These are phyloP conservation scores for Hippophae gyantsensis DNA, from an alignment of 306 rosid species.

Conservation along the genomic window DNA sequence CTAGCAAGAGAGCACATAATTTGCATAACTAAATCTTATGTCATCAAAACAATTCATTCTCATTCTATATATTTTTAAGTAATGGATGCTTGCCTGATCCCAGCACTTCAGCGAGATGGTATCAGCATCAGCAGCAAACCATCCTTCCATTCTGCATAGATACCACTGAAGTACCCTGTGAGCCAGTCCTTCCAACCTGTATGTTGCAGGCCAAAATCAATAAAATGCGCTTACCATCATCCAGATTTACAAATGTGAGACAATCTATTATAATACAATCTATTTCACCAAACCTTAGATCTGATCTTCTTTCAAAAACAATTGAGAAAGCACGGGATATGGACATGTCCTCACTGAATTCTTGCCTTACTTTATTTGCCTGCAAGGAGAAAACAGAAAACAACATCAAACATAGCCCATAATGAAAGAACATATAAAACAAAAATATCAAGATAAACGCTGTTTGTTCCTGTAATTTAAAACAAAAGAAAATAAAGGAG, in stretches of 20 bases:
- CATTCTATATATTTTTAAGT: background rate
- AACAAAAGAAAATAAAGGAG: too few relatives aligned
- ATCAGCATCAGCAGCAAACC: slow-evolving; percentile 98
- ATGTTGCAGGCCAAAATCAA: slow-evolving; percentile 11
- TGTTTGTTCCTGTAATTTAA: background rate
- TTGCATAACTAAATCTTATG: background rate
- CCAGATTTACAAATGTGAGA: background rate
- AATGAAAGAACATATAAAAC: slow-evolving; percentile 6
- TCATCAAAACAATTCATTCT: background rate
- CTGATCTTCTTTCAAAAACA: slow-evolving; percentile 81
- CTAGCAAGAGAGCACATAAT: background rate
- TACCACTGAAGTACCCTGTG: slow-evolving; percentile 97
- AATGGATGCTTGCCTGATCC: slow-evolving; percentile 66
- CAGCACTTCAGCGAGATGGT: slow-evolving; percentile 80
- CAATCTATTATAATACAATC: background rate
- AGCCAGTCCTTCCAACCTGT: slow-evolving; percentile 84
- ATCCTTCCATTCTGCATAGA: slow-evolving; percentile 96
- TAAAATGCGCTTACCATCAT: slow-evolving; percentile 10
- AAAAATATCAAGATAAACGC: slow-evolving; percentile 11
- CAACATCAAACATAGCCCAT: slow-evolving; percentile 17
- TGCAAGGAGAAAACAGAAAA: slow-evolving; percentile 32
- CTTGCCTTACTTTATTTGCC: slow-evolving; percentile 65
- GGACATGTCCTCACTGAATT: slow-evolving; percentile 64
- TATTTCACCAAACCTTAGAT: slow-evolving; percentile 41
- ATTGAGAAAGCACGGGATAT: slow-evolving; percentile 63